A percentile compares a stretch with the other conserved stretches of the same genome.
phyloP scores from a whole-genome alignment of 2,329 filamentous ascomycete species.

The Colletotrichum trifolii region DNA sequence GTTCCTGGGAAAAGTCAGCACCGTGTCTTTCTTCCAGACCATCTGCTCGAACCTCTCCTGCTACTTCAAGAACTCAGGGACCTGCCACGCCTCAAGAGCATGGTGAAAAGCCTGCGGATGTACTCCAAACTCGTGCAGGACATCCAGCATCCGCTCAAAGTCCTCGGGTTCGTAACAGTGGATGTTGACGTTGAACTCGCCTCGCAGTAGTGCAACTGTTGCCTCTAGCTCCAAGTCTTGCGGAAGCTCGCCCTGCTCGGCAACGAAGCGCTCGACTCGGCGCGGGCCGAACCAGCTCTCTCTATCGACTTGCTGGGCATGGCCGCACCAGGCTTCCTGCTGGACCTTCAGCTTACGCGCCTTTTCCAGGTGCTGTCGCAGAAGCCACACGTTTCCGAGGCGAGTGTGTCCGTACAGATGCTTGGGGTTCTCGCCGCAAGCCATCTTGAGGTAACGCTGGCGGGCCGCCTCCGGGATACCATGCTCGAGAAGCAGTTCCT shows the following conservation, averaged over 20 bases:
- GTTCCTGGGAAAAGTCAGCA: conserved; percentile 38
- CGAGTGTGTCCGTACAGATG: conserved; percentile 49
- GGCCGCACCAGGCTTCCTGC: conserved; percentile 45
- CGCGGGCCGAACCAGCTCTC: not conserved
- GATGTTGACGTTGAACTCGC: conserved; percentile 53
- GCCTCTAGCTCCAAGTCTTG: conserved; percentile 53
- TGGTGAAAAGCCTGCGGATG: conserved; percentile 54
- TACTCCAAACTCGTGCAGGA: conserved; percentile 55
- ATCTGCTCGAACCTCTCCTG: conserved; percentile 40
- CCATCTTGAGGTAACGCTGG: conserved; percentile 56
- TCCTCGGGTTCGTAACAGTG: conserved; percentile 58
- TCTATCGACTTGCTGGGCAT: not conserved
- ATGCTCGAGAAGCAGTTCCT: conserved; percentile 54
- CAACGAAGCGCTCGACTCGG: not conserved
- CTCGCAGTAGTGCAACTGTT: conserved; percentile 52
- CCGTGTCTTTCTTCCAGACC: too few species aligned
- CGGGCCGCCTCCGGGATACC: conserved; percentile 46
- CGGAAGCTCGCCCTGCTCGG: conserved; percentile 38
- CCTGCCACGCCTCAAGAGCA: conserved; percentile 52
- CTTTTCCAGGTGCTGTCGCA: conserved; percentile 50
- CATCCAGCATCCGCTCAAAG: conserved; percentile 53
- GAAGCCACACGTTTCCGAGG: conserved; percentile 52
- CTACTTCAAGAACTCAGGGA: conserved; percentile 51
- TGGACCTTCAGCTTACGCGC: conserved; percentile 47
- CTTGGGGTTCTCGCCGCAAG: conserved; percentile 57